Conservation (phyloP, 2,329 filamentous ascomycete species). For the Furcasterigmium sp. region DNA sequence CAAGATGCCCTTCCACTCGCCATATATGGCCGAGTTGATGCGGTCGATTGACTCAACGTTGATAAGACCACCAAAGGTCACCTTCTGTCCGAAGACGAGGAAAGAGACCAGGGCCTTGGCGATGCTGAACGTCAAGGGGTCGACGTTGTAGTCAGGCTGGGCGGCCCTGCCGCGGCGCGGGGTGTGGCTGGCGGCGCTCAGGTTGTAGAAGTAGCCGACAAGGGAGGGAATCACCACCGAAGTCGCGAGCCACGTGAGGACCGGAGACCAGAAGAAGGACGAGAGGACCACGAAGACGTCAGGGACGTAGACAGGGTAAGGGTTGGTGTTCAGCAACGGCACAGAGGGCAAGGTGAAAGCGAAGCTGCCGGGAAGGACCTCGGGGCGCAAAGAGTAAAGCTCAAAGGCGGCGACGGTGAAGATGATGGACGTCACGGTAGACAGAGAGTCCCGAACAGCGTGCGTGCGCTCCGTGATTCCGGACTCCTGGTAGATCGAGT, state of each 20-base stretch:
- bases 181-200: slow-evolving; percentile 52
- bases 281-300: slow-evolving; percentile 78
- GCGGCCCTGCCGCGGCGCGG: slow-evolving; percentile 36
- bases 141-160: slow-evolving; percentile 55
- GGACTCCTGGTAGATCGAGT: slow-evolving; percentile 58
- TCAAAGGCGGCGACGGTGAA: slow-evolving; percentile 65
- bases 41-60: slow-evolving; percentile 53
- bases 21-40: slow-evolving; percentile 63
- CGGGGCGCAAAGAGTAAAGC: slow-evolving; percentile 60
- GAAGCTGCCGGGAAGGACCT: slow-evolving; percentile 67
- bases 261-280: slow-evolving; percentile 76
- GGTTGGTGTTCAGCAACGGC: slow-evolving; percentile 45
- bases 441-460: slow-evolving; percentile 63
- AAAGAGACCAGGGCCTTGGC: slow-evolving; percentile 79
- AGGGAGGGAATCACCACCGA: slow-evolving; percentile 64
- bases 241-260: slow-evolving; percentile 70
- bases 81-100: slow-evolving; percentile 68
- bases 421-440: slow-evolving; percentile 68
- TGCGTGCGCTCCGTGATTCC: slow-evolving; percentile 63
- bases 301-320: slow-evolving; percentile 63
- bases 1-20: slow-evolving; percentile 65
- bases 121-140: slow-evolving; percentile 87
- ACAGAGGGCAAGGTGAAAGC: slow-evolving; percentile 68
- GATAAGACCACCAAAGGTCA: slow-evolving; percentile 58
- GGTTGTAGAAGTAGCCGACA: slow-evolving; percentile 85